Base-by-base conservation (phyloP, 2,329 filamentous ascomycete species). In the Penicillium sp. region DNA sequence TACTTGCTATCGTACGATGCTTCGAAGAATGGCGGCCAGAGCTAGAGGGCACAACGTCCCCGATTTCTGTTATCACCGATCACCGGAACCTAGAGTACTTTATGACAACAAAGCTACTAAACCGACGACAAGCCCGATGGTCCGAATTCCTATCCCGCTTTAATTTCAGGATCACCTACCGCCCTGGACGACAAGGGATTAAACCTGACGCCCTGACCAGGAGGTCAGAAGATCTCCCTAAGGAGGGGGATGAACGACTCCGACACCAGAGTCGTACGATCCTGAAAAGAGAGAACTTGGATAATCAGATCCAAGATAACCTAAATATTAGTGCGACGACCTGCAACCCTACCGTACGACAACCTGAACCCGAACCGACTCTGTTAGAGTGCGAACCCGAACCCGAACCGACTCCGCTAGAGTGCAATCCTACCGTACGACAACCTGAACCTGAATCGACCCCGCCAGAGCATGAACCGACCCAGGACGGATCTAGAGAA, bases 41-140 rank as follows among this genome's bases (percentile, higher is more conserved):
- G 14, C 53, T 67, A 8, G 47, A 62, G 56, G 55, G 58, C 5
- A 27, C 47, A 15, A 25, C 41, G 14, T 54, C 66, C n/a, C 46
- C 49, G 14, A 8, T 27, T 27, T 5, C 4, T 4, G 59, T 73
- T 15, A 55, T 61, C 2, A 64, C 55, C 7, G 68, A 73, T 48
- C 63, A 73, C 55, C 35, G 59, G 14, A 68, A 65, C 41, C 57
- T 72, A 14, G 47, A 66, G 45, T 66, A 67, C 52, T 72, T 72
- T 53, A 65, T 62, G 25, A 57, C 57, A 11, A 66, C 53, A 4
- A 59, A 60, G 25, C 23, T 49, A 3, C 55, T 69, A 1, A 63
- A 49, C 27, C n/a, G 22, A 3, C 27, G 53, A 5, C 52, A 64
- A 25, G 51, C 54, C 3, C 53, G 54, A 8, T 66, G 40, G 59